Base-by-base conservation (phyloP, 1,284 basidiomycete species). In the Austropuccinia psidii region DNA sequence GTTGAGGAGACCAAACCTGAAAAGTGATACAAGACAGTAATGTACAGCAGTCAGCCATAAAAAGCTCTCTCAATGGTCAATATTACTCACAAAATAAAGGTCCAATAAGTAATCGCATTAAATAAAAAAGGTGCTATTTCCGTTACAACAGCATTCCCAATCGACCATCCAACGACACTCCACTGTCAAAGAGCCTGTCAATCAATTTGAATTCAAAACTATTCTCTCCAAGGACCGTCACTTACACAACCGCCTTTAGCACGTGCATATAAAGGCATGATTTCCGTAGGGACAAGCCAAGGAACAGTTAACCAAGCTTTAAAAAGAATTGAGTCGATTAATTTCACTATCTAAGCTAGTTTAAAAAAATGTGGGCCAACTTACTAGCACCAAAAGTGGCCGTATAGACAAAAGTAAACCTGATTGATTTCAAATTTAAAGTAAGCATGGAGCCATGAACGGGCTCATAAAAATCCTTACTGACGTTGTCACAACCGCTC, bases 271-370 rank as follows among this genome's bases (percentile, higher is more conserved):
- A 73, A 24, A 15, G 69, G 69, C 69, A 73, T 73, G 69, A 74
- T 69, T 67, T 74, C 73, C 27, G 73, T 74, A 7, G 73, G 73
- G 13, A 67, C 41, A 35, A 74, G 61, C 73, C 73, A 74, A 9
- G 73, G 73, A 27, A 74, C 73, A 33, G 73, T 74, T 19, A 74
- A 57, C 73, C 73, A 74, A 29, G 73, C 67, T 65, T n/a, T 15
- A 31, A 19, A 47, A 45, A 27, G 15, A 49, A 61, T 9, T n/a
- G 24, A 57, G 35, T 57, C 54, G 21, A 50, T 24, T 8, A 8
- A 1, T 1, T n/a, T 35, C 35, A 15, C 0, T 17, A 58, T 1
- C 1, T 45, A 21, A n/a, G 54, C 4, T 39, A 0, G 15, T 33
- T n/a, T 19, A 7, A 19, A 49, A 58, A 19, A 69, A 17, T 45